Evolutionary conservation across 441 rosid genomes (phyloP).

Genomic region (Gossypium trilobum): DNA sequence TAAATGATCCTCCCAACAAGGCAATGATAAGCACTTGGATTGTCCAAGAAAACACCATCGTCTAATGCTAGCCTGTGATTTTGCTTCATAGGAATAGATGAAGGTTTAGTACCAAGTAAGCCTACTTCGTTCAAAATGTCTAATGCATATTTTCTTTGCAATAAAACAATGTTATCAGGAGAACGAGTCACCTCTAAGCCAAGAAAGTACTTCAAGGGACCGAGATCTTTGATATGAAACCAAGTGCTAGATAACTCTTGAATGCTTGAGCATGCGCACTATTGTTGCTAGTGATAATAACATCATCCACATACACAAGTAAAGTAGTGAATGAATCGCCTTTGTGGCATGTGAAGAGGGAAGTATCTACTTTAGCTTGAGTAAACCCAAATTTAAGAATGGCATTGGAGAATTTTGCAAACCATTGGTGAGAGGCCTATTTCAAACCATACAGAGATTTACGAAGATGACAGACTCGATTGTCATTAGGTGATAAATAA

Average conservation of each 20-base stretch:
- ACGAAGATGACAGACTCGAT: neutral
- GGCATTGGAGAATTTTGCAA: neutral
- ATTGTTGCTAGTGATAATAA: neutral
- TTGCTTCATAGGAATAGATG: neutral
- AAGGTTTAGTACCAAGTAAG: neutral
- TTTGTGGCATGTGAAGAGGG: neutral
- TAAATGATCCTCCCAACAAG: neutral
- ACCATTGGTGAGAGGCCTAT: neutral
- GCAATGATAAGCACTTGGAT: neutral
- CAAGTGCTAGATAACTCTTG: neutral
- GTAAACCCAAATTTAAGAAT: neutral
- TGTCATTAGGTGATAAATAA: neutral
- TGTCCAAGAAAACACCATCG: neutral
- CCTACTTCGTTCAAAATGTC: neutral
- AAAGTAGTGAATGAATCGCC: neutral
- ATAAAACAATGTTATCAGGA: neutral
- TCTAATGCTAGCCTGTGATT: neutral
- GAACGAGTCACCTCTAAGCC: neutral
- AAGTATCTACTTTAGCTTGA: neutral
- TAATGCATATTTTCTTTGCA: neutral
- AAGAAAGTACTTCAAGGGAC: neutral
- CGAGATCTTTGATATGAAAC: neutral
- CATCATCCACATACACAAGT: neutral
- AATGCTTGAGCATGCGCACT: neutral
- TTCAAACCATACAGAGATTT: neutral